Conservation (phyloP, 805 yeast species). For the Priceomyces castillae region DNA sequence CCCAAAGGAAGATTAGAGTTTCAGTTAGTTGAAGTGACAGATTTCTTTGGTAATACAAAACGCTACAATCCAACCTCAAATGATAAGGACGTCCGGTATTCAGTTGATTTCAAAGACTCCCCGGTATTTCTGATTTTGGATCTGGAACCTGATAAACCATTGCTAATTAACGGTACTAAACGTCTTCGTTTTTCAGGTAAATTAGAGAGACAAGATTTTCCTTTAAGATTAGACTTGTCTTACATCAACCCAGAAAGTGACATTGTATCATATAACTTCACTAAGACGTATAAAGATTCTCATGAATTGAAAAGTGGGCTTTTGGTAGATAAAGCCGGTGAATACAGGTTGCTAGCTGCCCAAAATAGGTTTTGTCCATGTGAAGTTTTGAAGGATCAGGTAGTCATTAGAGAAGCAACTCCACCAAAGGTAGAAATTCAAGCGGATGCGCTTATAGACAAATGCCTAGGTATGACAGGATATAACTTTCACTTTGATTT, state of each 20-base stretch:
- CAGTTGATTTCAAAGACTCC: slow-evolving; percentile 24
- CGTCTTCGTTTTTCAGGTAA: slow-evolving; percentile 17
- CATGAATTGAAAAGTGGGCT: slow-evolving; percentile 30
- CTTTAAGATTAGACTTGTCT: slow-evolving; percentile 40
- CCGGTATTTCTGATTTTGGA: slow-evolving; percentile 24
- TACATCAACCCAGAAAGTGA: slow-evolving; percentile 25
- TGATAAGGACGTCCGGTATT: slow-evolving; percentile 34
- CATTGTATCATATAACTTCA: slow-evolving; percentile 14
- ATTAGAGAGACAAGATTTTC: slow-evolving; percentile 36
- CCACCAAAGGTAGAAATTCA: slow-evolving; percentile 40
- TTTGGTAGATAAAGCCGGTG: slow-evolving; percentile 58
- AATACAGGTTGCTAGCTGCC: slow-evolving; percentile 54
- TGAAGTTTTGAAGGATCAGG: slow-evolving; percentile 35
- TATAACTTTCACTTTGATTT: slow-evolving; percentile 65
- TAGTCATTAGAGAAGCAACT: slow-evolving; percentile 21
- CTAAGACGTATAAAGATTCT: slow-evolving; percentile 21
- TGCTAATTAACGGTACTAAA: slow-evolving; percentile 22
- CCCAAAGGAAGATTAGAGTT: slow-evolving; percentile 29
- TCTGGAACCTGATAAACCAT: slow-evolving; percentile 16
- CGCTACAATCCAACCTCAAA: slow-evolving; percentile 37
- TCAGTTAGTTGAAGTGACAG: slow-evolving; percentile 31
- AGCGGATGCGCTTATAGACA: slow-evolving; percentile 68
- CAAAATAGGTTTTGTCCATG: slow-evolving; percentile 67
- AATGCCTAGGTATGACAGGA: slow-evolving; percentile 92
- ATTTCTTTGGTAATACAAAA: slow-evolving; percentile 30